Conservation (phyloP, 2,329 filamentous ascomycete genomes). For the Spiromastix sp. region DNA sequence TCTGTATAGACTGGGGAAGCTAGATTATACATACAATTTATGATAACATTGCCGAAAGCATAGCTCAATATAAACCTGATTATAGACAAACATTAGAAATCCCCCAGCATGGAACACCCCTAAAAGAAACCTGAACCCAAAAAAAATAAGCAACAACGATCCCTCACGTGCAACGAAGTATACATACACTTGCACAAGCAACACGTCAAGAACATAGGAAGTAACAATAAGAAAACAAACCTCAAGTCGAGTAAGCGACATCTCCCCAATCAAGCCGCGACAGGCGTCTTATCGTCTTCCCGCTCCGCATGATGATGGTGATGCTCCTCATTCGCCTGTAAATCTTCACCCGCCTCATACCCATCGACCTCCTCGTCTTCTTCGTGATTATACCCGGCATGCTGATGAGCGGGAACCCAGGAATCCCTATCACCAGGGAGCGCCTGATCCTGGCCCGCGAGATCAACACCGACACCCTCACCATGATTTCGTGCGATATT, state of each 20-base stretch:
- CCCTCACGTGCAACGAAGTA: no score
- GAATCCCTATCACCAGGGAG: slow-evolving; percentile 65
- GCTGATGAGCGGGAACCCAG: slow-evolving; percentile 67
- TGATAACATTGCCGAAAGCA: no score
- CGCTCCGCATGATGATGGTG: slow-evolving; percentile 19
- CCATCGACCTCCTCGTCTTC: slow-evolving; percentile 35
- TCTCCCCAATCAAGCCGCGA: no score
- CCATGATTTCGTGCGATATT: slow-evolving; percentile 54
- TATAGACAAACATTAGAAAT: background rate
- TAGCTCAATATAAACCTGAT: background rate
- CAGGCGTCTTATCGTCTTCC: slow-evolving; percentile 28
- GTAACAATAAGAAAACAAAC: no score
- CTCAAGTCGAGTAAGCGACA: no score
- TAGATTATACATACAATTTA: no score
- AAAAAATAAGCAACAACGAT: no score
- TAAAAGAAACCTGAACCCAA: no score
- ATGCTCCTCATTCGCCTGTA: slow-evolving; percentile 10
- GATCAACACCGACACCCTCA: slow-evolving; percentile 70
- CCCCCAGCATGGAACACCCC: no score
- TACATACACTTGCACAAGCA: no score
- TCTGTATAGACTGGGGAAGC: no score
- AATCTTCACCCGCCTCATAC: slow-evolving; percentile 22
- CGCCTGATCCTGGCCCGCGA: slow-evolving; percentile 71
- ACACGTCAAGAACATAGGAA: no score
- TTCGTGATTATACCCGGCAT: slow-evolving; percentile 33